phyloP scores from a whole-genome alignment of 2,329 filamentous ascomycete species.

The Xylariaceae sp. region DNA sequence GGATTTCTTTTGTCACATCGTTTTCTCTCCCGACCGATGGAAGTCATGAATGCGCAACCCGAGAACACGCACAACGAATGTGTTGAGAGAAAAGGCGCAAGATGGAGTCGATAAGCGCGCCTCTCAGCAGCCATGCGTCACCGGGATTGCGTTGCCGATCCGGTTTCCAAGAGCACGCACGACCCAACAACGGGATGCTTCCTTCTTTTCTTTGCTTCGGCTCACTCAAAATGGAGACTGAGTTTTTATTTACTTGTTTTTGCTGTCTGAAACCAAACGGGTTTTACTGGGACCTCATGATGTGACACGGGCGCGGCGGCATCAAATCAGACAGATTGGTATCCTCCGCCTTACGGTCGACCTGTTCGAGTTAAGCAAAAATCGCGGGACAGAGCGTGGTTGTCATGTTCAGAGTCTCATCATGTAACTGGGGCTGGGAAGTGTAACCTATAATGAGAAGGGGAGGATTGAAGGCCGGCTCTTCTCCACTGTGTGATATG shows the following conservation, averaged over 20 bases:
- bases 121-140: background rate
- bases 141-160: background rate
- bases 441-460: conserved; percentile 12
- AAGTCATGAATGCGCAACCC: conserved; percentile 5
- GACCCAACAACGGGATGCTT: conserved; percentile 4
- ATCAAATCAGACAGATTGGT: background rate
- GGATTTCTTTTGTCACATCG: conserved; percentile 30
- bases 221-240: conserved; percentile 13
- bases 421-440: conserved; percentile 8
- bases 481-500: conserved; percentile 18
- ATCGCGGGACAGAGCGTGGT: conserved; percentile 5
- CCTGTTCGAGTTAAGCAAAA: conserved; percentile 4
- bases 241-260: conserved; percentile 23
- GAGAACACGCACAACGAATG: background rate
- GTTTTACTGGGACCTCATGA: background rate
- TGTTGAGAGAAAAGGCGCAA: background rate
- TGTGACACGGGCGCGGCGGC: background rate
- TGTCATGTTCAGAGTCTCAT: conserved; percentile 3
- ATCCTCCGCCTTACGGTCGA: background rate
- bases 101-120: background rate
- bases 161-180: background rate
- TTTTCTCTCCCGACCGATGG: conserved; percentile 9
- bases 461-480: conserved; percentile 6
- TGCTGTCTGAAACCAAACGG: conserved; percentile 19
- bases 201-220: conserved; percentile 6